phyloP scores from a whole-genome alignment of 768 basidiomycete genomes.

The Agaricus sinodeliciosus region DNA sequence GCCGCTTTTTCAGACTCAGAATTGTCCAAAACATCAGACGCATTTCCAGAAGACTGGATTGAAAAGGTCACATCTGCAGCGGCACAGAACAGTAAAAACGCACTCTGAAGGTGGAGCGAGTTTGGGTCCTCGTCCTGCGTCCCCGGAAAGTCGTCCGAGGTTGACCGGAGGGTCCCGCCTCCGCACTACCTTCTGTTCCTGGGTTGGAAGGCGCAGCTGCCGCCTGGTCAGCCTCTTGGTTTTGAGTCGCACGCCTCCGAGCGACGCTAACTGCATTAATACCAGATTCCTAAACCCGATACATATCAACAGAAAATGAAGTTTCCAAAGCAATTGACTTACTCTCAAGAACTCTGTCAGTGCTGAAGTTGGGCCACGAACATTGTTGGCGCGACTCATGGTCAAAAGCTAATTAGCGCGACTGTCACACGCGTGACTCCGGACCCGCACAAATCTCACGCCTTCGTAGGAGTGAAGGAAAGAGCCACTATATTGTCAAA shows the following conservation, averaged over 20 bases:
- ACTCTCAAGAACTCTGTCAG: conserved; percentile 78
- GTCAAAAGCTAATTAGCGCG: conserved; percentile 8
- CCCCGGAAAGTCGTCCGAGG: conserved; percentile 12
- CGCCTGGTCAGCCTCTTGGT: conserved; percentile 28
- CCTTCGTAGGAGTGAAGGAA: too few species aligned
- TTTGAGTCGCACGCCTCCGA: conserved; percentile 26
- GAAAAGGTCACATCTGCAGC: not conserved
- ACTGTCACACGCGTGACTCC: not conserved
- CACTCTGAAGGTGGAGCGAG: conserved; percentile 3
- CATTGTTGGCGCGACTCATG: conserved; percentile 35
- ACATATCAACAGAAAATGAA: not conserved
- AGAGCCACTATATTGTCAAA: too few species aligned
- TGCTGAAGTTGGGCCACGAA: conserved; percentile 78
- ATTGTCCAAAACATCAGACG: conserved; percentile 72
- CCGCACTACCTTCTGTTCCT: conserved; percentile 1
- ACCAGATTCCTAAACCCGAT: conserved; percentile 31
- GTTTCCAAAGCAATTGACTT: not conserved
- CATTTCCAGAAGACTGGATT: conserved; percentile 38
- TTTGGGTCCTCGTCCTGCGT: conserved; percentile 13
- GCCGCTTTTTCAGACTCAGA: conserved; percentile 15
- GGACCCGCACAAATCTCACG: too few species aligned
- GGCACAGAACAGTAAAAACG: not conserved
- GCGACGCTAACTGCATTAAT: conserved; percentile 44
- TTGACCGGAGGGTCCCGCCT: conserved; percentile 11
- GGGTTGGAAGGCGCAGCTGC: conserved; percentile 38